Evolutionary conservation across 306 rosid genomes (phyloP).

Genomic region (Phaseolus lunatus): DNA sequence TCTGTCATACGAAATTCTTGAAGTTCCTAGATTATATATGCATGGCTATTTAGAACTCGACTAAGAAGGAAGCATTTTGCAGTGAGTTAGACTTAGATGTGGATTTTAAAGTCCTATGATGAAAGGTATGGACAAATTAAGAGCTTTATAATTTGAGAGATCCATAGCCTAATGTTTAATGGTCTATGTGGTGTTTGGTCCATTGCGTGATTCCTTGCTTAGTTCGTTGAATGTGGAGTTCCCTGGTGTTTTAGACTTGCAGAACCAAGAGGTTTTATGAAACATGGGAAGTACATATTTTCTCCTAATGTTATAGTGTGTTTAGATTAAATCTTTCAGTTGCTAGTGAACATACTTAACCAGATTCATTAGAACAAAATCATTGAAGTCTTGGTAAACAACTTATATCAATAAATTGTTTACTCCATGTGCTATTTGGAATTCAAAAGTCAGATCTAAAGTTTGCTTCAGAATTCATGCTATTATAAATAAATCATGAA

Average conservation of each 20-base stretch:
- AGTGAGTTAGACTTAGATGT: not conserved
- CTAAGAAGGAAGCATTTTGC: conserved; percentile 29
- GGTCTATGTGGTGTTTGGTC: not conserved
- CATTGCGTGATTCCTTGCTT: not conserved
- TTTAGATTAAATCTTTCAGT: conserved; percentile 10
- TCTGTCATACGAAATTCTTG: conserved; percentile 38
- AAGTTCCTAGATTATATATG: conserved; percentile 6
- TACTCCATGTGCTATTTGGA: conserved; percentile 5
- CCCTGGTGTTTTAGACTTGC: not conserved
- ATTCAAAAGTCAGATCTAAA: conserved; percentile 23
- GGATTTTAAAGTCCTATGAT: not conserved
- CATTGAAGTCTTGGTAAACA: not conserved
- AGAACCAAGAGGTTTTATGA: not conserved
- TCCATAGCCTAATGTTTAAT: not conserved
- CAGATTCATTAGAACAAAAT: conserved; percentile 12
- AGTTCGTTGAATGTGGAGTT: not conserved
- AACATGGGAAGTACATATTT: not conserved
- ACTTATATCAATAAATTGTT: not conserved
- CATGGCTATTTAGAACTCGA: conserved; percentile 24
- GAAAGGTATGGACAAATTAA: not conserved
- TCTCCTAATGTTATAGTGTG: not conserved
- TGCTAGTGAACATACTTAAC: conserved; percentile 17
- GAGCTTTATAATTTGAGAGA: not conserved
- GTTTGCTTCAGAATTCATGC: conserved; percentile 8
- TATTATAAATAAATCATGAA: conserved; percentile 17